A percentile compares a stretch with the other conserved stretches of the same genome.
Conservation (phyloP, 805 yeast species). For the Suhomyces vadensis region DNA sequence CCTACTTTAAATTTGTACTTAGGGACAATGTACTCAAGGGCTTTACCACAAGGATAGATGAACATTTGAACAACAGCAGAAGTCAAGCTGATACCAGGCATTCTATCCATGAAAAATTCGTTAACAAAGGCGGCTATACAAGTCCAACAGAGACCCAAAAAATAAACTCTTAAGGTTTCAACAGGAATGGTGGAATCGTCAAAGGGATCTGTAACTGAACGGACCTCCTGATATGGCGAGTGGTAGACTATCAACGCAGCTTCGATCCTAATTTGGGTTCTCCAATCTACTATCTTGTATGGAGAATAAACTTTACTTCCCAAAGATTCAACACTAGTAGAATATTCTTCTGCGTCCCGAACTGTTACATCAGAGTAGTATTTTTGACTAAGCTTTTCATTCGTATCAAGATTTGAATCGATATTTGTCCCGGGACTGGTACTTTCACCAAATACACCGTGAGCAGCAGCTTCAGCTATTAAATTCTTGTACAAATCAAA, state of each 20-base stretch:
- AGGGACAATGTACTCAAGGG: constrained; percentile 36
- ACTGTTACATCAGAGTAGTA: neutral
- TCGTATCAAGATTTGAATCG: neutral
- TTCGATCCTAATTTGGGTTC: constrained; percentile 35
- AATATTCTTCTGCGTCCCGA: neutral
- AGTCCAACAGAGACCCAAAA: constrained; percentile 55
- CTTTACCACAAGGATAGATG: constrained; percentile 46
- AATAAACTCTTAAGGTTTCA: constrained; percentile 52
- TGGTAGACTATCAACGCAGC: constrained; percentile 40
- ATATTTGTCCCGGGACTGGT: no score
- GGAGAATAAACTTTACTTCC: neutral
- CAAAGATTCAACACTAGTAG: neutral
- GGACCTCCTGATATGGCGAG: constrained; percentile 44
- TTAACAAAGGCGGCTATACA: constrained; percentile 56
- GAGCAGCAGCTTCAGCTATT: constrained; percentile 6
- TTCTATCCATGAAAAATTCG: constrained; percentile 55
- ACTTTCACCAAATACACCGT: no score
- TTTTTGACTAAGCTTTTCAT: neutral
- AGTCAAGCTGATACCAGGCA: constrained; percentile 47
- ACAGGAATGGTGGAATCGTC: constrained; percentile 35
- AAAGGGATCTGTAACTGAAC: constrained; percentile 41
- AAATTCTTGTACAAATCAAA: constrained; percentile 25
- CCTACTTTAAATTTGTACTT: constrained; percentile 23
- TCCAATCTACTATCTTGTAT: constrained; percentile 28
- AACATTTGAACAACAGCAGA: constrained; percentile 49